Evolutionary conservation across 2,329 filamentous ascomycete species (phyloP), one percentile per base, ranked within the genome.

Genomic region (Hymenoscyphus salicellus): DNA sequence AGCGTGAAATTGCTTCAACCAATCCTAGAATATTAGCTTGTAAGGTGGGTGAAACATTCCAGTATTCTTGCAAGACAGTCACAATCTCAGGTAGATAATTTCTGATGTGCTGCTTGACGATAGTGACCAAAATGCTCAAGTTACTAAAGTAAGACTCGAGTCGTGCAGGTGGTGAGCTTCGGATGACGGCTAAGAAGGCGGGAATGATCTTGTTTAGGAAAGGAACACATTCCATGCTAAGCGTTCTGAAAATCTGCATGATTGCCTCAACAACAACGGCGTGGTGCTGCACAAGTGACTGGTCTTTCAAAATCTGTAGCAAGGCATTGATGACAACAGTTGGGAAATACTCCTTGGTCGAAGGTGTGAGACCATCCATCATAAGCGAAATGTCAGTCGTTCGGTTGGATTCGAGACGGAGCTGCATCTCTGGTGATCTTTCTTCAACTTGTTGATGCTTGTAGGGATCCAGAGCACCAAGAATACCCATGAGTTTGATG

Each of bases 61-160:
- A 99, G 77, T 92, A 97, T 66, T 97, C 91, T 72, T 92, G 88
- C 20, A 98, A 85, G 0, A 95, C 89, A 56, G 90, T 86, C 36
- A 99, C 88, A 68, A 99, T 96, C 36, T 91, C 89, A 0, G 89
- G 91, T 0, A 99, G 81, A 74, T 93, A 97, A 56, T 92, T 93
- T 68, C 95, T 86, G 69, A 99, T 98, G 74, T 99, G 96, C 73
- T 99, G 94, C 46, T 93, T 89, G 16, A 99, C 96, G 69, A 99
- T 98, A 68, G 90, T 91, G 38, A 99, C 95, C 23, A 99, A 82
- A 46, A 94, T 90, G 55, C 93, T 92, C 61, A 99, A 83, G 75
- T 99, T 95, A 74, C 95, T 99, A 80, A 99, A 99, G 76, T 99
- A 99, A 1, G 93, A 94, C 75, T 99, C 95, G 0, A 97, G 85